A percentile compares a stretch with the other conserved stretches of the same genome.
These are phyloP conservation scores for Hyaloscypha bicolor DNA, from an alignment of 495 filamentous ascomycete species.

Conservation along the genomic window DNA sequence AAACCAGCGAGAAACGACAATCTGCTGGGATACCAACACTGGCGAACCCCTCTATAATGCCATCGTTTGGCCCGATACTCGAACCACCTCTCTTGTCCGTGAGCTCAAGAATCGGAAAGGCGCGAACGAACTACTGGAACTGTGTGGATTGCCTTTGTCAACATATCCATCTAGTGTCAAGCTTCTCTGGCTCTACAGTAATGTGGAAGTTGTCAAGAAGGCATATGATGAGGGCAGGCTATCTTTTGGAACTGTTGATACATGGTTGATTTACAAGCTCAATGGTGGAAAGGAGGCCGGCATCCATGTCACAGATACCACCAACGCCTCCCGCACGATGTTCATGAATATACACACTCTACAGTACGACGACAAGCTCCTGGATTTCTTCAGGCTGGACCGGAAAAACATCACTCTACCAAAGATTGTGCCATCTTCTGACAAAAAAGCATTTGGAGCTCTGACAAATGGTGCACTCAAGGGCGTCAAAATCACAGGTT, in stretches of 20 bases:
- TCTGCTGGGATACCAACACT: slow-evolving; percentile 88
- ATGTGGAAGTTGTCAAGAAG: slow-evolving; percentile 69
- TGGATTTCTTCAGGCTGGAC: slow-evolving; percentile 85
- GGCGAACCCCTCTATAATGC: slow-evolving; percentile 88
- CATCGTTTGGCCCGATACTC: slow-evolving; percentile 92
- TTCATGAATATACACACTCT: slow-evolving; percentile 91
- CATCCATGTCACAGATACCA: slow-evolving; percentile 83
- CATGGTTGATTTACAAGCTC: slow-evolving; percentile 88
- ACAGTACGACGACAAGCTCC: slow-evolving; percentile 79
- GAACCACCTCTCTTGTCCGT: slow-evolving; percentile 78
- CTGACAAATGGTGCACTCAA: slow-evolving; percentile 68
- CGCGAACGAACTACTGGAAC: slow-evolving; percentile 68
- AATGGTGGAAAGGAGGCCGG: slow-evolving; percentile 75
- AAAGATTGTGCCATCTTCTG: slow-evolving; percentile 84
- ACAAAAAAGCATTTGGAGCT: slow-evolving; percentile 72
- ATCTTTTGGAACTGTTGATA: slow-evolving; percentile 92
- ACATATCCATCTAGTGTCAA: slow-evolving; percentile 94
- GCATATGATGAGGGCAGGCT: slow-evolving; percentile 81
- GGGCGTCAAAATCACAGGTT: slow-evolving; percentile 81
- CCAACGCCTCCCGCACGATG: slow-evolving; percentile 94
- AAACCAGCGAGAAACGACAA: slow-evolving; percentile 90
- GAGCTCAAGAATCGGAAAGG: slow-evolving; percentile 68
- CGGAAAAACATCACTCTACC: slow-evolving; percentile 74
- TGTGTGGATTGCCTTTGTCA: slow-evolving; percentile 88
- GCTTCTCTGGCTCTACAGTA: slow-evolving; percentile 80